Evolutionary conservation across 441 rosid genomes (phyloP), one percentile per base, ranked within the genome.

Genomic region (Jatropha podagrica): DNA sequence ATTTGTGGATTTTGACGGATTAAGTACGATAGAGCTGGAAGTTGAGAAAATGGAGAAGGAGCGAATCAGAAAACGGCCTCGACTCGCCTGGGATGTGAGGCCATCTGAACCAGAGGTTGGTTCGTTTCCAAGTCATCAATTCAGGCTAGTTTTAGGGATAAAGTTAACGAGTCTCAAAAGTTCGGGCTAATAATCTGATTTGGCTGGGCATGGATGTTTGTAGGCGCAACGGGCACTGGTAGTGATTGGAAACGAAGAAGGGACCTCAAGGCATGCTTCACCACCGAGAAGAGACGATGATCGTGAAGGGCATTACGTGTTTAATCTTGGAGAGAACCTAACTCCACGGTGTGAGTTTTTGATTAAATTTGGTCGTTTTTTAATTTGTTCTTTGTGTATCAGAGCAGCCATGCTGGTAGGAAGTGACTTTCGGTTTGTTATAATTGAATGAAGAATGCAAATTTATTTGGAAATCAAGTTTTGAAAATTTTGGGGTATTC

Each of bases 301-400:
- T 80, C 90, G 86, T 8, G 96, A 91, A 11, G 98, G 98, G 20
- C 98, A 93, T 90, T 90, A 91, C 55, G 88, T 86, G 32, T 93
- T 83, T 76, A 85, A 72, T 71, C 85, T 88, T 63, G 88, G 98
- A 68, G 98, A 93, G 61, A 93, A 93, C 86, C 91, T 93, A 80
- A 89, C 95, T 76, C 85, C 95, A 46, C 82, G 98, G 87, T 93
- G 98, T 93, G 74, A 79, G 95, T 76, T 75, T 73, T 12, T 40
- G 5, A 52, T 69, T 52, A 1, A 69, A 20, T n/a, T 60, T 38
- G 9, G 32, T 32, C 20, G 1, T 11, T 18, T 11, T 49, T 61
- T 15, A 42, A 66, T 23, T 8, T 46, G 60, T 65, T 12, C 40
- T 68, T 32, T 7, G 46, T 38, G 14, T 38, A 37, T 15, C 15